phyloP scores from a whole-genome alignment of 164 flowering plant genomes.

The Nymphaea thermarum region DNA sequence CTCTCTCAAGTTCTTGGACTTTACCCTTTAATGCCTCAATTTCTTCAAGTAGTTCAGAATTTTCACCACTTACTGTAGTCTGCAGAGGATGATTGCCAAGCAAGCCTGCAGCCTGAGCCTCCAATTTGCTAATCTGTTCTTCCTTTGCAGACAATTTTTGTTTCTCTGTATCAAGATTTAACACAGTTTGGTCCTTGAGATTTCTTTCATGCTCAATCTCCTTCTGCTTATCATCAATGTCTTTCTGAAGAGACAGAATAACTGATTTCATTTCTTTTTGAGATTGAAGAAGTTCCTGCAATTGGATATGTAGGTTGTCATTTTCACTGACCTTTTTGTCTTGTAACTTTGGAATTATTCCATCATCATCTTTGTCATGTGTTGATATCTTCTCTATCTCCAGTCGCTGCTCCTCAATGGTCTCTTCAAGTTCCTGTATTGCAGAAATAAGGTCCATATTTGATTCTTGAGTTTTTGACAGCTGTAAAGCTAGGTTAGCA shows the following conservation, averaged over 20 bases:
- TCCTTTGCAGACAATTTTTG: slow-evolving; percentile 32
- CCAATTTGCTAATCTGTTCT: slow-evolving; percentile 28
- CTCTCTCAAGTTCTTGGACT: slow-evolving; percentile 50
- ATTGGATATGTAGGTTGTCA: slow-evolving; percentile 16
- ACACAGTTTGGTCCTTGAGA: slow-evolving; percentile 17
- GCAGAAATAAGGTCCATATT: slow-evolving; percentile 74
- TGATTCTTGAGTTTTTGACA: slow-evolving; percentile 67
- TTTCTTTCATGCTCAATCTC: slow-evolving; percentile 28
- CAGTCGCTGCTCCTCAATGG: slow-evolving; percentile 51
- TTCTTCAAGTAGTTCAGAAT: slow-evolving; percentile 21
- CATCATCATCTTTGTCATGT: background rate
- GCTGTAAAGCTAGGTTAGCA: slow-evolving; percentile 42
- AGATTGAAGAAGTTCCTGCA: slow-evolving; percentile 35
- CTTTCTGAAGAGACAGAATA: slow-evolving; percentile 32
- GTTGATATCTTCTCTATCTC: slow-evolving; percentile 50
- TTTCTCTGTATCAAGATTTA: slow-evolving; percentile 28
- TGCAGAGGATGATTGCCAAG: background rate
- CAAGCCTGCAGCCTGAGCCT: slow-evolving; percentile 26
- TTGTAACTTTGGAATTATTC: too few relatives aligned
- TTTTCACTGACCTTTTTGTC: background rate
- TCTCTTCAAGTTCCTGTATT: slow-evolving; percentile 80
- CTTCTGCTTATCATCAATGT: slow-evolving; percentile 30
- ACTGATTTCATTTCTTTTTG: slow-evolving; percentile 30
- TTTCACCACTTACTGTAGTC: slow-evolving; percentile 4
- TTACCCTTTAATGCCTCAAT: slow-evolving; percentile 27